Evolutionary conservation across 352 stramenopile species (phyloP).

Genomic region (Phytophthora sansomeana): DNA sequence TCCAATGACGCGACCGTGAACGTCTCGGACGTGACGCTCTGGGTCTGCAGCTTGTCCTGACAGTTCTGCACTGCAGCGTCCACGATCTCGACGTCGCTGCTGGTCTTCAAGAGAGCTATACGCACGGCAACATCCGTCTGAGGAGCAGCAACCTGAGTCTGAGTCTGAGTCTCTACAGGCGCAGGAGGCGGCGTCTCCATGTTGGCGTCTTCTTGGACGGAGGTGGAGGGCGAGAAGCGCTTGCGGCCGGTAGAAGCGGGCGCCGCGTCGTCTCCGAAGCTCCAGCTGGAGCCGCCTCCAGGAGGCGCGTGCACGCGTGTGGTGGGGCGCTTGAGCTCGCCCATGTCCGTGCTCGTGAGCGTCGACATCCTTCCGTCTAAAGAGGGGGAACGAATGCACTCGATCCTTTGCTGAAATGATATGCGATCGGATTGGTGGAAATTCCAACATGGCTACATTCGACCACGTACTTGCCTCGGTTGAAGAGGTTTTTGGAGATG

Average conservation of each 20-base stretch:
- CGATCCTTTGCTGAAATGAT: constrained; percentile 18
- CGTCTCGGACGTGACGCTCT: constrained; percentile 54
- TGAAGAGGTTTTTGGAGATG: not conserved
- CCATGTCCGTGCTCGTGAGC: constrained; percentile 84
- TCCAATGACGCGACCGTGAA: constrained; percentile 78
- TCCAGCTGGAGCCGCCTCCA: constrained; percentile 80
- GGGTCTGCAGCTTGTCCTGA: constrained; percentile 35
- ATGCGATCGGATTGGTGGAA: constrained; percentile 22
- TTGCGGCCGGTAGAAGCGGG: constrained; percentile 29
- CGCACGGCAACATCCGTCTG: constrained; percentile 42
- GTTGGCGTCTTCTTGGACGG: constrained; percentile 15
- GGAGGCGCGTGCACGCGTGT: constrained; percentile 84
- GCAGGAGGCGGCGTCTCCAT: constrained; percentile 34
- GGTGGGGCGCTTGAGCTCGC: constrained; percentile 80
- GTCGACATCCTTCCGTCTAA: constrained; percentile 66
- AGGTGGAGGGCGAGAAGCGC: constrained; percentile 25
- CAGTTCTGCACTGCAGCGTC: constrained; percentile 75
- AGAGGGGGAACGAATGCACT: constrained; percentile 15
- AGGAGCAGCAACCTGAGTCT: too few species aligned
- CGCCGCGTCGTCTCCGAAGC: constrained; percentile 56
- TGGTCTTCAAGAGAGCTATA: constrained; percentile 84
- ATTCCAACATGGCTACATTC: constrained; percentile 6
- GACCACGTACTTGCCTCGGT: not conserved
- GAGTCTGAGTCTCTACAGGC: constrained; percentile 35
- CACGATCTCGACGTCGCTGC: constrained; percentile 71